These are phyloP conservation scores for Eucalyptus cloeziana DNA, from an alignment of 345 rosid species.

Conservation along the genomic window DNA sequence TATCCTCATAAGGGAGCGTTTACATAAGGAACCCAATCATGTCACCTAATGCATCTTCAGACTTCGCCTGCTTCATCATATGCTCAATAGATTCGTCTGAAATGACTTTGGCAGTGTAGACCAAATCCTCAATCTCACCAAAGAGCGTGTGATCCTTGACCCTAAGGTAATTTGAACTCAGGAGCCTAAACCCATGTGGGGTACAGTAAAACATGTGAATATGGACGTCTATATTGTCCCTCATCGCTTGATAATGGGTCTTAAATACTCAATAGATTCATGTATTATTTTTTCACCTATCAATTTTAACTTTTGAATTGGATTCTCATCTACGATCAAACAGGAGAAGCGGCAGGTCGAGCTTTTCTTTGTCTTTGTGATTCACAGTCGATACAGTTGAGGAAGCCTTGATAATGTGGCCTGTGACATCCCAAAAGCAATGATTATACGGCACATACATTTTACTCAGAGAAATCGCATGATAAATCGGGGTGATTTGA, in stretches of 20 bases:
- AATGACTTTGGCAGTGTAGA: conserved; percentile 13
- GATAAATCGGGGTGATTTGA: neutral
- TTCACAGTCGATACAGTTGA: conserved; percentile 34
- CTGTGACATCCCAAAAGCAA: neutral
- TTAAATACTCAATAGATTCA: too few species aligned
- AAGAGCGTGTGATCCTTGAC: conserved; percentile 5
- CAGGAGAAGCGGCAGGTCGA: conserved; percentile 17
- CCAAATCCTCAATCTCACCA: conserved; percentile 8
- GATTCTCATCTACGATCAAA: too few species aligned
- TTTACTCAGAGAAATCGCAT: neutral
- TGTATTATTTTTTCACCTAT: too few species aligned
- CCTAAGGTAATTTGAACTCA: conserved; percentile 23
- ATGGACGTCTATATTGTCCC: conserved; percentile 29
- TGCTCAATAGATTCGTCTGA: conserved; percentile 31
- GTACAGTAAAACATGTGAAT: conserved; percentile 34
- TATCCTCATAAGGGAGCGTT: too few species aligned
- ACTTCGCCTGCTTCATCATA: conserved; percentile 15
- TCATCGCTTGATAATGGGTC: too few species aligned
- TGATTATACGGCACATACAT: neutral
- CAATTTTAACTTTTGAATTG: too few species aligned
- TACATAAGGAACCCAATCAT: conserved; percentile 1
- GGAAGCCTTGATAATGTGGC: conserved; percentile 22
- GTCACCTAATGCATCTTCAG: neutral
- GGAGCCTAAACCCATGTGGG: conserved; percentile 4
- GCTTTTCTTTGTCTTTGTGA: conserved; percentile 12